Conservation (phyloP, 148 eudicot genomes). For the Gaultheria prostrata region DNA sequence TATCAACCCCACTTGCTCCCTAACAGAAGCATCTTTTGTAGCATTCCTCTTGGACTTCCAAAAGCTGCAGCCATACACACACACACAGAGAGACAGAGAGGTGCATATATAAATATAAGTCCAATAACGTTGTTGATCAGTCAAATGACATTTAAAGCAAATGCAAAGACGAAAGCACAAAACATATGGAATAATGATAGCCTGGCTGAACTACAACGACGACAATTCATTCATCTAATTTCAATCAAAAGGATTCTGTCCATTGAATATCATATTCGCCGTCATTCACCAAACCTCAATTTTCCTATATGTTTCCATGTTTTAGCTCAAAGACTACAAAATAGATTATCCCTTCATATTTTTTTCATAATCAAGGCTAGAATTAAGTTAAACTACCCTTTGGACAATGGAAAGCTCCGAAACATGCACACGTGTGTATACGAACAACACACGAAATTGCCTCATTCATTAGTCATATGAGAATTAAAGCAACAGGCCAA, state of each 20-base stretch:
- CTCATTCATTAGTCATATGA: not conserved
- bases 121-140: not conserved
- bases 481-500: not conserved
- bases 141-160: not conserved
- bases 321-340: not conserved
- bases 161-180: not conserved
- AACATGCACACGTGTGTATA: not conserved
- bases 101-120: not conserved
- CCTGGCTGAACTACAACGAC: not conserved
- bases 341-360: not conserved
- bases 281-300: not conserved
- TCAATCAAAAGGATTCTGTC: not conserved
- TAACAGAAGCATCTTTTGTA: not conserved
- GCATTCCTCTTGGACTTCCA: not conserved
- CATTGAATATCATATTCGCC: not conserved
- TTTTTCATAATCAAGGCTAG: not conserved
- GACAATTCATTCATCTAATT: not conserved
- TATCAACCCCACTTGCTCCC: not conserved
- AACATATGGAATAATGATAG: not conserved
- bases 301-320: not conserved
- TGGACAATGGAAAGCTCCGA: not conserved
- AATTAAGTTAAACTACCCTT: not conserved
- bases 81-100: too few relatives aligned
- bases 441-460: not conserved
- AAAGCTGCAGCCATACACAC: not conserved